These are phyloP conservation scores for Selenicereus undatus DNA, from an alignment of 148 eudicot genomes.

Conservation along the genomic window DNA sequence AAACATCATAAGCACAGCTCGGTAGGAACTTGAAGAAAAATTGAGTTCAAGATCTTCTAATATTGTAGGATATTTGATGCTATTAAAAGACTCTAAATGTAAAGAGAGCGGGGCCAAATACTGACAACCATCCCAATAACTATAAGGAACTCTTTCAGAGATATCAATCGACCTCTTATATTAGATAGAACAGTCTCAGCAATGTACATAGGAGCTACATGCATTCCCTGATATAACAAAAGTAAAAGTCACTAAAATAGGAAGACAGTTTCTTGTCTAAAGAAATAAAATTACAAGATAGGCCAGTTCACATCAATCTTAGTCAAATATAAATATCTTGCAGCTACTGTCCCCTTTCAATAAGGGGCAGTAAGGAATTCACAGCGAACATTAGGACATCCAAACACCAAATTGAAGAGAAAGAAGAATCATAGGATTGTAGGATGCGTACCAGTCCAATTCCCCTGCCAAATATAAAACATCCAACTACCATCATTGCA, in stretches of 20 bases:
- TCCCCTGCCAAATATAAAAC: conserved; percentile 75
- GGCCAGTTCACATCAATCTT: not conserved
- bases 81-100: conserved; percentile 10
- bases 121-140: conserved; percentile 99
- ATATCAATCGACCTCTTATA: conserved; percentile 84
- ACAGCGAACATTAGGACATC: not conserved
- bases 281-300: not conserved
- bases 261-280: not conserved
- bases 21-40: not conserved
- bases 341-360: not conserved
- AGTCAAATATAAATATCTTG: not conserved
- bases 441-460: conserved; percentile 72
- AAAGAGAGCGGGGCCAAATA: conserved; percentile 19
- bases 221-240: conserved; percentile 71
- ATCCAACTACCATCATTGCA: conserved; percentile 70
- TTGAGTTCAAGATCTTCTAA: not conserved
- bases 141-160: conserved; percentile 89
- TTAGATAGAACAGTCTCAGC: conserved; percentile 92
- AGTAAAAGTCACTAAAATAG: conserved; percentile 4
- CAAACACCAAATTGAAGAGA: not conserved
- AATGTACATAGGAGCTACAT: conserved; percentile 98
- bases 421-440: not conserved
- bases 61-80: not conserved
- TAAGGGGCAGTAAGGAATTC: not conserved
- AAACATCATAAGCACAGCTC: not conserved